These are phyloP conservation scores for Geotrichum armillariae DNA, from an alignment of 1,139 yeast genomes.

Conservation along the genomic window DNA sequence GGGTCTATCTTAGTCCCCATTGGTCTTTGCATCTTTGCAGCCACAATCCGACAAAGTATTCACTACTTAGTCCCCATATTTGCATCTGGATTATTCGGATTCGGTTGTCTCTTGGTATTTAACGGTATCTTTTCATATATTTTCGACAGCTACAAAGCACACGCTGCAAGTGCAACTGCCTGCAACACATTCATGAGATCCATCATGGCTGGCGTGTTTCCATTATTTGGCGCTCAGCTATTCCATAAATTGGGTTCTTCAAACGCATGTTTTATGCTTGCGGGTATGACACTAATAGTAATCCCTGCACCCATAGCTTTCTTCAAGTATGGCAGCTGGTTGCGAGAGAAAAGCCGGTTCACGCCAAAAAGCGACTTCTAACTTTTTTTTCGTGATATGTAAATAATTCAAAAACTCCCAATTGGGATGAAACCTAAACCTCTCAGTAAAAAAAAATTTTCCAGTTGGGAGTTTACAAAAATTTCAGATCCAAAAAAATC, in stretches of 20 bases:
- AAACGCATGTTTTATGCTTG: conserved; percentile 51
- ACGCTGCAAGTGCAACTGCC: conserved; percentile 66
- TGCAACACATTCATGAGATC: conserved; percentile 64
- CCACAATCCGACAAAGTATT: conserved; percentile 44
- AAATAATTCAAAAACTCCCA: neutral
- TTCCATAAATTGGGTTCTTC: conserved; percentile 48
- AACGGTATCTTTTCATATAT: conserved; percentile 50
- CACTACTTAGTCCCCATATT: conserved; percentile 6
- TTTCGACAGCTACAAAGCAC: conserved; percentile 50
- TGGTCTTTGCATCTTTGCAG: conserved; percentile 64
- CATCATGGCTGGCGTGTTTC: conserved; percentile 61
- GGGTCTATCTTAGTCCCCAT: conserved; percentile 51
- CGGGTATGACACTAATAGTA: conserved; percentile 48
- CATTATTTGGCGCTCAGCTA: conserved; percentile 58
- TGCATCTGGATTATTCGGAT: conserved; percentile 57
- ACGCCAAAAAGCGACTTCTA: neutral
- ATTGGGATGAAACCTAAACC: neutral
- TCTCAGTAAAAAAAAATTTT: conserved; percentile 3
- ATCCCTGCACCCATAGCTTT: conserved; percentile 56
- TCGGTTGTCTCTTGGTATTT: conserved; percentile 52
- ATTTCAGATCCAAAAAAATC: neutral
- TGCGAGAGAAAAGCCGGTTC: conserved; percentile 37
- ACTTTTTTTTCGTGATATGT: neutral
- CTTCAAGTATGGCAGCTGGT: conserved; percentile 47
- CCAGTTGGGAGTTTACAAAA: conserved; percentile 11